Evolutionary conservation across 2,329 filamentous ascomycete genomes (phyloP).

Genomic region (Neurospora sp.): DNA sequence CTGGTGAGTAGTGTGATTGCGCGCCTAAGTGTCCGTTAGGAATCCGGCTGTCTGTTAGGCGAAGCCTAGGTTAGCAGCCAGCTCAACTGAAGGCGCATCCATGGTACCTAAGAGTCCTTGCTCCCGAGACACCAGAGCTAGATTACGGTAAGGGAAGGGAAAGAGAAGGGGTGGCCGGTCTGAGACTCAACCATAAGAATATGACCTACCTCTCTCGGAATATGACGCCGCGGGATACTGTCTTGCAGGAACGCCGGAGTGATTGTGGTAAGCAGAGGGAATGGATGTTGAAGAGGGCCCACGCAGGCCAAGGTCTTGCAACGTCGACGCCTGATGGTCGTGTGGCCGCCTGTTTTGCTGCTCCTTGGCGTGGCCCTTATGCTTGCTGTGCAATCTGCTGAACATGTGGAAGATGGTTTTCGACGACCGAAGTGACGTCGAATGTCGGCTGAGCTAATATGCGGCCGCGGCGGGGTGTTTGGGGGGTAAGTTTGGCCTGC

Average conservation of each 20-base stretch:
- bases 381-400: slow-evolving; percentile 32
- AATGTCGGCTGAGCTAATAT: background rate
- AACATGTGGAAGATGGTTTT: slow-evolving; percentile 30
- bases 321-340: slow-evolving; percentile 25
- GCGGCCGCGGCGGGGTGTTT: slow-evolving; percentile 1
- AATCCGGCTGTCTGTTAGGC: slow-evolving; percentile 28
- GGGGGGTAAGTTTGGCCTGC: slow-evolving; percentile 2
- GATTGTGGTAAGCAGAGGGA: slow-evolving; percentile 14
- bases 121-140: background rate
- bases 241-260: slow-evolving; percentile 16
- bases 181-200: background rate
- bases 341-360: slow-evolving; percentile 23
- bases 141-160: background rate
- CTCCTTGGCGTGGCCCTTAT: slow-evolving; percentile 28
- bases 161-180: background rate
- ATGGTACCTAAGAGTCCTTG: background rate
- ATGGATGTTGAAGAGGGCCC: slow-evolving; percentile 16
- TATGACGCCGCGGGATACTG: slow-evolving; percentile 19
- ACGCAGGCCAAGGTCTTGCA: slow-evolving; percentile 29
- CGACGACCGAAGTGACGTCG: slow-evolving; percentile 4
- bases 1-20: slow-evolving; percentile 30
- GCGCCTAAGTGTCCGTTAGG: slow-evolving; percentile 26
- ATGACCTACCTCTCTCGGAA: slow-evolving; percentile 26
- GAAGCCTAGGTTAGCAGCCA: slow-evolving; percentile 7
- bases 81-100: slow-evolving; percentile 8